A percentile compares a stretch with the other conserved stretches of the same genome.
Conservation (phyloP, 2,329 filamentous ascomycete species). For the Arthroderma uncinatum region DNA sequence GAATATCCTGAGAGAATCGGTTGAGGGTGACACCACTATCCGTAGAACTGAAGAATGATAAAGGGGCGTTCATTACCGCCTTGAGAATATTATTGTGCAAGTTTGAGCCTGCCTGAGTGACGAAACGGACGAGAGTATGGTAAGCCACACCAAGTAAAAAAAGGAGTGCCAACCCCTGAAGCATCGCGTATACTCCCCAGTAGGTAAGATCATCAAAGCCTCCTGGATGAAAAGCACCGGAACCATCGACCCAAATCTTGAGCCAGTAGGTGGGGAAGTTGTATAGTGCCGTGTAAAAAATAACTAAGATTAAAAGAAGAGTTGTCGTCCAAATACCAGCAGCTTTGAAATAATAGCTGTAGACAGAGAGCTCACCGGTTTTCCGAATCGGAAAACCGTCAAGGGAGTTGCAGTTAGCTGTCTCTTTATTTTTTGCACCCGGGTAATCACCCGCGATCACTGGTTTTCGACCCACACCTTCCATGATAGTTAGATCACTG, state of each 20-base stretch:
- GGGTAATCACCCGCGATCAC: no score
- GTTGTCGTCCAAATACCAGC: not conserved
- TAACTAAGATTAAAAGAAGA: not conserved
- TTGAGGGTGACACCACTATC: conserved; percentile 38
- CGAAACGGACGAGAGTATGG: conserved; percentile 15
- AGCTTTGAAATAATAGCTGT: not conserved
- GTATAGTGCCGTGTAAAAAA: not conserved
- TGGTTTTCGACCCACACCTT: not conserved
- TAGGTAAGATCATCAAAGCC: conserved; percentile 11
- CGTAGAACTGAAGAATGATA: conserved; percentile 35
- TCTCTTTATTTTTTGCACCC: no score
- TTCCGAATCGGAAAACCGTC: no score
- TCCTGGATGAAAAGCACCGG: not conserved
- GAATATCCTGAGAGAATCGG: conserved; percentile 38
- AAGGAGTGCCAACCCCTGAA: conserved; percentile 20
- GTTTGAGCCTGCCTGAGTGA: conserved; percentile 17
- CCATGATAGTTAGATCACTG: not conserved
- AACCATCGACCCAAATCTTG: not conserved
- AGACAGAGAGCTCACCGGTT: no score
- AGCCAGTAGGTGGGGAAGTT: not conserved
- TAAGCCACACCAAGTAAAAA: conserved; percentile 16
- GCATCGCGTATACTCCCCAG: conserved; percentile 20
- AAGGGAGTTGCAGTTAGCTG: no score
- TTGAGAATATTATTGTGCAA: conserved; percentile 19
- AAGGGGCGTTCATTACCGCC: conserved; percentile 23